Conservation (phyloP, 345 rosid genomes). For the Iberis pinnata region DNA sequence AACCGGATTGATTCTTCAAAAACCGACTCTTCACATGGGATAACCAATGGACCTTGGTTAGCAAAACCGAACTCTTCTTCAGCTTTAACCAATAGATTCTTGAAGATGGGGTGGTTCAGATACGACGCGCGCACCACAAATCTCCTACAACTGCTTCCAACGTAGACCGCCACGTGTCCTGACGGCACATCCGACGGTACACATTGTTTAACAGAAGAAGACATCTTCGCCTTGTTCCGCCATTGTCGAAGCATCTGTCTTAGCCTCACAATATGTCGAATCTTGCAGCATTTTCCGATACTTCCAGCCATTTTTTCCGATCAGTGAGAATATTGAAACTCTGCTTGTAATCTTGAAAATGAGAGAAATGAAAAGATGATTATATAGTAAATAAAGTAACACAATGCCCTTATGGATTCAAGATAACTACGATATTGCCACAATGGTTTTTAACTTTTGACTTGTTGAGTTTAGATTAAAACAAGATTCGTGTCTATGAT, state of each 20-base stretch:
- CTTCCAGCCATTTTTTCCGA: constrained; percentile 46
- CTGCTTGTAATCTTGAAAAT: neutral
- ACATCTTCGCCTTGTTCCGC: constrained; percentile 78
- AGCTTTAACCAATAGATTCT: constrained; percentile 60
- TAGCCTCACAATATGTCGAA: constrained; percentile 79
- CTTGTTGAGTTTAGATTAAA: constrained; percentile 3
- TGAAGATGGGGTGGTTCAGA: constrained; percentile 78
- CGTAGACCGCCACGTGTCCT: constrained; percentile 83
- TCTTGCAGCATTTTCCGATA: constrained; percentile 69
- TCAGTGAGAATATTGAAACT: neutral
- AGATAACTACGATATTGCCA: constrained; percentile 34
- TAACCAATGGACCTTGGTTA: constrained; percentile 66
- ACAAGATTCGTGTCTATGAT: constrained; percentile 4
- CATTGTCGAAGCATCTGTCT: constrained; percentile 81
- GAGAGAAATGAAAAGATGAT: neutral
- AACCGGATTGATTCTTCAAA: constrained; percentile 70
- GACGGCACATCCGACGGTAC: constrained; percentile 77
- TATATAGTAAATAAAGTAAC: constrained; percentile 32
- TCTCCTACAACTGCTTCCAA: constrained; percentile 57
- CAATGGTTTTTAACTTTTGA: constrained; percentile 12
- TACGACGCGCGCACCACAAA: constrained; percentile 77
- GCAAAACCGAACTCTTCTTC: constrained; percentile 87
- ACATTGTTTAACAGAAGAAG: constrained; percentile 42
- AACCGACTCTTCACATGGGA: constrained; percentile 81
- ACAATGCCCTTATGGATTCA: constrained; percentile 19